Base-by-base conservation (phyloP, 768 basidiomycete species). In the Neoboletus subvelutipes region DNA sequence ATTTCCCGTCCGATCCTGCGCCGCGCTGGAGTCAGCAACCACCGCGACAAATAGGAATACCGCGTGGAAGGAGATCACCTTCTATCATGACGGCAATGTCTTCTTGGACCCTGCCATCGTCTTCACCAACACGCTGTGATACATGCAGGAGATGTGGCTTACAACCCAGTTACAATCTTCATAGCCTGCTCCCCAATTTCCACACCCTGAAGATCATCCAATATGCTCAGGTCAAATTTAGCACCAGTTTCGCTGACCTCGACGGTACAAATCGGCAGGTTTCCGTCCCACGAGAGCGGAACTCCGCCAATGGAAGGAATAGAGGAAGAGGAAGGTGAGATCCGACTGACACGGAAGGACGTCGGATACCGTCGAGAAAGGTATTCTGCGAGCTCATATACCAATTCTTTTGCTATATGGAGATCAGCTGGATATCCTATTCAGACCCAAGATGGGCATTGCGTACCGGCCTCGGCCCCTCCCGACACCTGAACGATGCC, bases 301-400 rank as follows among this genome's bases (percentile, higher is more conserved):
- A 71, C 37, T 45, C 65, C 62, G 29, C 66, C 52, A 51, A 64
- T 57, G 2, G 61, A 61, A 20, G 70, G 67, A 33, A 58, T 17
- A 31, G 37, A 40, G 2, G 39, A 46, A 45, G 54, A 20, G 9
- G 45, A 51, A 22, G 58, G n/a, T 4, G 52, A 52, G 31, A 64
- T 57, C 40, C 87, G 81, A 11, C 68, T 73, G 28, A 85, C 77
- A 7, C 69, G 64, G 66, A 85, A 89, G 10, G 82, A 77, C 34
- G 66, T 66, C 5, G 88, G 87, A 64, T 87, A 86, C 45, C 87
- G 80, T 49, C 78, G 75, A 22, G 79, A 78, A 50, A 90, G 77
- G 64, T 85, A 89, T 63, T 87, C 86, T 2, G 83, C 77, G 39
- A 89, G 70, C 64, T 89, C 87, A 57, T 88, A 83, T 18, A 86